These are phyloP conservation scores for Nepenthes gracilis DNA, from an alignment of 148 eudicot genomes.

Conservation along the genomic window DNA sequence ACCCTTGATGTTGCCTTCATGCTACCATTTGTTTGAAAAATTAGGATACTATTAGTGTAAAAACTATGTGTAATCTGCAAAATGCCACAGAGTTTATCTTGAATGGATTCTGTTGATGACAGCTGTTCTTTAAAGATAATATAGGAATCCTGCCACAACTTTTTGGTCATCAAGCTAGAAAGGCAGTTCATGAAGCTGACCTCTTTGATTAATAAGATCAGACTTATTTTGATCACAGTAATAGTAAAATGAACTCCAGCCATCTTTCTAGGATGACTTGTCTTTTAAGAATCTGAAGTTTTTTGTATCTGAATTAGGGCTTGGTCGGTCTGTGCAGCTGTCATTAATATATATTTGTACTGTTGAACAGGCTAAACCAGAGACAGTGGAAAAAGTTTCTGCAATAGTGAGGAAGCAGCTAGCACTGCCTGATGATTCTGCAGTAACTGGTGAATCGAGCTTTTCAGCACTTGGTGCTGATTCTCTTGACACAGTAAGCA, in stretches of 20 bases:
- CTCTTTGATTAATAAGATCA: too few species aligned
- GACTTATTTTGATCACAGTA: background rate
- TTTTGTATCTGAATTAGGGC: background rate
- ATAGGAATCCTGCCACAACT: too few species aligned
- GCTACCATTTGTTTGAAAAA: too few species aligned
- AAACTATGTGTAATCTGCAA: too few species aligned
- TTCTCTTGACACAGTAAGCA: slow-evolving; percentile 53
- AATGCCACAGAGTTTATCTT: too few species aligned
- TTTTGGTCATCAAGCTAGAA: too few species aligned
- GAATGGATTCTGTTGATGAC: too few species aligned
- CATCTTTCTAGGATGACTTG: background rate
- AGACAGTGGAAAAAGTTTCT: slow-evolving; percentile 45
- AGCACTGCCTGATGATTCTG: slow-evolving; percentile 24
- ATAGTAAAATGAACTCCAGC: background rate
- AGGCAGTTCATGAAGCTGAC: too few species aligned
- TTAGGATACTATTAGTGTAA: too few species aligned
- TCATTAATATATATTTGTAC: background rate
- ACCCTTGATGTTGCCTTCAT: background rate
- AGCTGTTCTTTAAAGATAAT: too few species aligned
- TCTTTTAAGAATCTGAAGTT: background rate
- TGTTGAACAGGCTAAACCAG: slow-evolving; percentile 48
- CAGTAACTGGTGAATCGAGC: slow-evolving; percentile 32
- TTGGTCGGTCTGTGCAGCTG: background rate
- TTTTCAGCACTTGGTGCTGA: slow-evolving; percentile 54
- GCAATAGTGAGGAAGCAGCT: slow-evolving; percentile 40